phyloP scores from a whole-genome alignment of 257 asterid genomes.

The Eucommia ulmoides region DNA sequence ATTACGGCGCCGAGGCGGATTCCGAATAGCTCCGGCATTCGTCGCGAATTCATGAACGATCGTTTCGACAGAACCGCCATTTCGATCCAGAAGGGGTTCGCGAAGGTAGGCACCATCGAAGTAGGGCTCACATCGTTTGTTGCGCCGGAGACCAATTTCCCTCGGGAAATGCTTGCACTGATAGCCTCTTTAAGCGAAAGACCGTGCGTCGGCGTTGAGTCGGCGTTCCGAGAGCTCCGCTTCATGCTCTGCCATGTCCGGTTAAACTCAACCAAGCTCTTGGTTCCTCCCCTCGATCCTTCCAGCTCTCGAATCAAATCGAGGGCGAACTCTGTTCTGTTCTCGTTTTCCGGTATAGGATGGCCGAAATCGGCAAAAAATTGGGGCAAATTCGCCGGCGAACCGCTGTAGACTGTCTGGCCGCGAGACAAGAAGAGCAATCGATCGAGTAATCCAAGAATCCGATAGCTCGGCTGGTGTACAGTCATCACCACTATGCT shows the following conservation, averaged over 20 bases:
- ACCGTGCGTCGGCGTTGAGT: neutral
- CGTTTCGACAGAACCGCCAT: slow-evolving; percentile 21
- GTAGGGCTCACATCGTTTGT: slow-evolving; percentile 10
- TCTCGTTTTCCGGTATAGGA: slow-evolving; percentile 27
- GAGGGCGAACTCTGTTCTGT: slow-evolving; percentile 24
- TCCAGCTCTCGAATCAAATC: slow-evolving; percentile 34
- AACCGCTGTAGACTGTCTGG: slow-evolving; percentile 24
- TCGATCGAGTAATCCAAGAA: slow-evolving; percentile 23
- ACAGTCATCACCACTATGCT: slow-evolving; percentile 38
- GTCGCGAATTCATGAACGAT: slow-evolving; percentile 22
- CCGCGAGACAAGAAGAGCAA: slow-evolving; percentile 29
- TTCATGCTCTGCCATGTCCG: slow-evolving; percentile 12
- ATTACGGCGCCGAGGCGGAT: slow-evolving; percentile 26
- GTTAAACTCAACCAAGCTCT: slow-evolving; percentile 24
- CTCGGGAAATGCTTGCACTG: slow-evolving; percentile 25
- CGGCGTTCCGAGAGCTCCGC: neutral
- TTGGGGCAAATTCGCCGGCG: slow-evolving; percentile 16
- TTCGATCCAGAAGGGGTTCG: slow-evolving; percentile 33
- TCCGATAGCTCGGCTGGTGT: slow-evolving; percentile 39
- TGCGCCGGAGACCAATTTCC: slow-evolving; percentile 30
- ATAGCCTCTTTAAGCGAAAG: slow-evolving; percentile 25
- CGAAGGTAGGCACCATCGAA: slow-evolving; percentile 20
- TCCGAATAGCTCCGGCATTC: slow-evolving; percentile 29
- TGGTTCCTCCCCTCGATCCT: slow-evolving; percentile 17
- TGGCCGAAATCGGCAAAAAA: slow-evolving; percentile 28